Conservation (phyloP, 441 rosid species). For the Pelargonium cotyledonis region DNA sequence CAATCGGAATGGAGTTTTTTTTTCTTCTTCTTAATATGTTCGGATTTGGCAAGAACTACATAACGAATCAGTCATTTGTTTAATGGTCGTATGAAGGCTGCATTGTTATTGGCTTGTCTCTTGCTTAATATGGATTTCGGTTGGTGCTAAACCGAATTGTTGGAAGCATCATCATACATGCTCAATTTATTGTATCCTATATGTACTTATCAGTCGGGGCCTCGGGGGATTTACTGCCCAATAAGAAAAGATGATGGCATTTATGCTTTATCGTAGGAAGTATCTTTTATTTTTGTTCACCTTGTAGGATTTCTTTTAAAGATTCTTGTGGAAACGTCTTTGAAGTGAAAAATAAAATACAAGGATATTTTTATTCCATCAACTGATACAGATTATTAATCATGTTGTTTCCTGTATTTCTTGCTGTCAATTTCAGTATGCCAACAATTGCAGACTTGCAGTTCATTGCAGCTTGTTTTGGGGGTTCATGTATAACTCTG, state of each 20-base stretch:
- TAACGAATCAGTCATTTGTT: too few species aligned
- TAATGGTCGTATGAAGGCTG: too few species aligned
- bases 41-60: too few species aligned
- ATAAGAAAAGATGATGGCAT: neutral
- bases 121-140: neutral
- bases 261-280: neutral
- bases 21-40: too few species aligned
- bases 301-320: neutral
- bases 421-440: neutral
- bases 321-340: neutral
- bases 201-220: neutral
- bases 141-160: neutral
- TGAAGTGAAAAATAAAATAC: neutral
- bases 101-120: too few species aligned
- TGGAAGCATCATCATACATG: neutral
- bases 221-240: neutral
- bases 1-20: too few species aligned
- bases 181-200: neutral
- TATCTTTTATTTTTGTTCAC: neutral
- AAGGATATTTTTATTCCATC: neutral
- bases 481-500: neutral
- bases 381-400: neutral
- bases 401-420: neutral
- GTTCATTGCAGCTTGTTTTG: neutral
- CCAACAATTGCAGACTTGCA: neutral